Percentiles rank a stretch among this genome's conserved stretches.
phyloP scores from a whole-genome alignment of 805 yeast genomes.

The Ogataea nakhonphanomensis region DNA sequence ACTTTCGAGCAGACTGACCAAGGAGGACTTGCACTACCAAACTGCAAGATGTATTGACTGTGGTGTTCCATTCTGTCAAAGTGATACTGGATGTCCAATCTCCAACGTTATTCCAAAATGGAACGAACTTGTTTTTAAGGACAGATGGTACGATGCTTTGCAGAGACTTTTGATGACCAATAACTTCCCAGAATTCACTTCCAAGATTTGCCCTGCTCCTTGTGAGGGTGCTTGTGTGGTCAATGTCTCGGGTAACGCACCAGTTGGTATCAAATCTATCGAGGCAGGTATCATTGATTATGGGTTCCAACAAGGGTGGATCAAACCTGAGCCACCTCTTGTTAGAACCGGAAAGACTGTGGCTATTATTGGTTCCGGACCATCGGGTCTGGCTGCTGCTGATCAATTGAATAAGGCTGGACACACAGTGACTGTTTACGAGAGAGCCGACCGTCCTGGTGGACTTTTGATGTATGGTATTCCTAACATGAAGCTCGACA shows the following conservation, averaged over 20 bases:
- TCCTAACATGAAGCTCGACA: constrained; percentile 98
- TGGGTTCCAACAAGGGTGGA: constrained; percentile 97
- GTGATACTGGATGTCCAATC: constrained; percentile 97
- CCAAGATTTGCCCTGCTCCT: constrained; percentile 98
- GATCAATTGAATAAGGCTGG: constrained; percentile 97
- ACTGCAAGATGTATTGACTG: constrained; percentile 99
- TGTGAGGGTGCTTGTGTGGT: constrained; percentile 92
- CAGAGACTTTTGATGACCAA: constrained; percentile 92
- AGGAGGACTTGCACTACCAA: constrained; percentile 84
- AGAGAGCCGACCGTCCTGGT: constrained; percentile 93
- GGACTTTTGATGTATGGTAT: constrained; percentile 98
- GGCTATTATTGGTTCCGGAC: constrained; percentile 94
- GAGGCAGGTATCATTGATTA: constrained; percentile 96
- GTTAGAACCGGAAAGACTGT: constrained; percentile 79
- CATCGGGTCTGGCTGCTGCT: constrained; percentile 95
- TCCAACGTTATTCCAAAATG: constrained; percentile 97
- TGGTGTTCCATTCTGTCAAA: constrained; percentile 98
- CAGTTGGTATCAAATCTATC: constrained; percentile 94
- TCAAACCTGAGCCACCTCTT: constrained; percentile 75
- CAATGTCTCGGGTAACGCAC: constrained; percentile 87
- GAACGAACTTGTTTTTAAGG: constrained; percentile 93
- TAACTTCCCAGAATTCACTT: constrained; percentile 98
- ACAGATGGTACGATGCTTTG: constrained; percentile 91
- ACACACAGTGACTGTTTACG: constrained; percentile 86
- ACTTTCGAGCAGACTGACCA: constrained; percentile 72